These are phyloP conservation scores for Pisolithus marmoratus DNA, from an alignment of 768 basidiomycete genomes.

Conservation along the genomic window DNA sequence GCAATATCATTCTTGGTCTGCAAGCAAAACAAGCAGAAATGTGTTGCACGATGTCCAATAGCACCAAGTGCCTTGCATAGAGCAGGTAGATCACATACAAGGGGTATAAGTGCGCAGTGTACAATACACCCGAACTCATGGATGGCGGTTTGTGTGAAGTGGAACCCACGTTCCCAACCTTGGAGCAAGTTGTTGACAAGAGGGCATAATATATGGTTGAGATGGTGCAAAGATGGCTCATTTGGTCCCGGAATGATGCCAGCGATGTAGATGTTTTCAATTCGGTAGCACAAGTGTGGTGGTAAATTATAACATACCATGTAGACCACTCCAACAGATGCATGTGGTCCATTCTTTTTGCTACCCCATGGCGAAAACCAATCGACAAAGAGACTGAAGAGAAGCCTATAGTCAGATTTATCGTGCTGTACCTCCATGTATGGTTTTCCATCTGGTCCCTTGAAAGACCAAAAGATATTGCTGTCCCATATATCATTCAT, in stretches of 20 bases:
- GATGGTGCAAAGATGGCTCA: conserved; percentile 22
- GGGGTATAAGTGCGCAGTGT: conserved; percentile 21
- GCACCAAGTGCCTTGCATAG: conserved; percentile 19
- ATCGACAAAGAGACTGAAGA: conserved; percentile 29
- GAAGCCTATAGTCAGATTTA: conserved; percentile 15
- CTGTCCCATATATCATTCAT: conserved; percentile 25
- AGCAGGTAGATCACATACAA: conserved; percentile 22
- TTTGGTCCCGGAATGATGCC: conserved; percentile 9
- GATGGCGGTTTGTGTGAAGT: conserved; percentile 17
- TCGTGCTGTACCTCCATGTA: conserved; percentile 9
- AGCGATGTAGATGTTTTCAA: conserved; percentile 33
- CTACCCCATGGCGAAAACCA: conserved; percentile 33
- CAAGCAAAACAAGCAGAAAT: no score
- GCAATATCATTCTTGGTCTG: no score
- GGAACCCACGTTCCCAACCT: conserved; percentile 30
- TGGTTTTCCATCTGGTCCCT: conserved; percentile 22
- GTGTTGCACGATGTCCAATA: no score
- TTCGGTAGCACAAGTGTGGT: conserved; percentile 20
- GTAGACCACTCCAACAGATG: conserved; percentile 23
- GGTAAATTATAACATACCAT: conserved; percentile 29
- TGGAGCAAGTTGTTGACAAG: conserved; percentile 33
- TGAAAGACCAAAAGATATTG: conserved; percentile 17
- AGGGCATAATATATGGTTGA: conserved; percentile 34
- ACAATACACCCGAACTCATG: no score
- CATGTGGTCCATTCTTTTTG: conserved; percentile 26